Evolutionary conservation across 306 rosid species (phyloP).

Genomic region (Potentilla sterilis): DNA sequence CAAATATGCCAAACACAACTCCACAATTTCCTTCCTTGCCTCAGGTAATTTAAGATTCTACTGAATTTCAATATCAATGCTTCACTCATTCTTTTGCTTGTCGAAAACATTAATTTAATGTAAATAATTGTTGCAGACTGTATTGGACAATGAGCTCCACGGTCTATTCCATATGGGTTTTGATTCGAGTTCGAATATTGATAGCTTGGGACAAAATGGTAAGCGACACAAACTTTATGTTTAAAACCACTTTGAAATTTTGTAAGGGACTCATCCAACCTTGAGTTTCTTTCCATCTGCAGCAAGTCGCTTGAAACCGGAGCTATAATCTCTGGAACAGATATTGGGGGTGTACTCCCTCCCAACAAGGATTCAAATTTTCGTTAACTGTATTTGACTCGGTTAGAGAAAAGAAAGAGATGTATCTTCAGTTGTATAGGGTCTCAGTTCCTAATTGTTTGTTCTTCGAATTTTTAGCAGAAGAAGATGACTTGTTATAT

Average conservation of each 20-base stretch:
- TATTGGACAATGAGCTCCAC: conserved; percentile 74
- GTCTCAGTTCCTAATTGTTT: conserved; percentile 63
- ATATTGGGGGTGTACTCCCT: conserved; percentile 25
- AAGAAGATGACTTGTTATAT: conserved; percentile 65
- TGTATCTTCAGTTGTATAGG: conserved; percentile 62
- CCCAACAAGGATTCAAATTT: conserved; percentile 36
- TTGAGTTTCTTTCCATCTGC: conserved; percentile 26
- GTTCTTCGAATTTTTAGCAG: conserved; percentile 83
- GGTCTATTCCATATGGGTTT: conserved; percentile 81
- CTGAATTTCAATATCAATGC: not conserved
- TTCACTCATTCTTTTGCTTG: conserved; percentile 3
- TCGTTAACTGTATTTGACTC: conserved; percentile 54
- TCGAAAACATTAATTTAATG: conserved; percentile 14
- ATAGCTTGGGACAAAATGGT: conserved; percentile 83
- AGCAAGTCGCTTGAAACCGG: conserved; percentile 76
- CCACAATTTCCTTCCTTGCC: conserved; percentile 66
- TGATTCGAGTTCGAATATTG: conserved; percentile 58
- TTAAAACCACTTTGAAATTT: conserved; percentile 4
- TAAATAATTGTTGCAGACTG: conserved; percentile 43
- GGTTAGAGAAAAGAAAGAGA: conserved; percentile 27
- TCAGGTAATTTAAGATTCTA: conserved; percentile 51
- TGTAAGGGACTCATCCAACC: conserved; percentile 14
- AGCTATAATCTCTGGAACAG: conserved; percentile 37
- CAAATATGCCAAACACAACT: conserved; percentile 53
- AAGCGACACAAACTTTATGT: conserved; percentile 24